phyloP scores from a whole-genome alignment of 371 early-diverging fungal genomes.

The Mortierella sp. region DNA sequence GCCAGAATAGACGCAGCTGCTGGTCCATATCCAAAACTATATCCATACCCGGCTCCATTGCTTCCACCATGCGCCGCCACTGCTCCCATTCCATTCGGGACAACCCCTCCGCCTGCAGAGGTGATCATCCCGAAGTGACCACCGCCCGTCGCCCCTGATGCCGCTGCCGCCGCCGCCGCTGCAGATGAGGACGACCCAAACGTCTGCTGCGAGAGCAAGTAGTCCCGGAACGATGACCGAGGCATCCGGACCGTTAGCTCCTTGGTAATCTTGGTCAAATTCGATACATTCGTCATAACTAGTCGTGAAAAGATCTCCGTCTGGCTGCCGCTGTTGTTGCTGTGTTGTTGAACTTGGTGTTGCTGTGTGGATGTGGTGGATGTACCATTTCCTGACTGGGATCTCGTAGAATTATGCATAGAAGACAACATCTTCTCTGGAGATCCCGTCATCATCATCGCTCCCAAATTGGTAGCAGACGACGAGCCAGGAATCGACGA shows the following conservation, averaged over 20 bases:
- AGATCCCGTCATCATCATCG: not conserved
- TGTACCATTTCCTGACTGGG: conserved; percentile 4
- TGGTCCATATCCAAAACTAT: conserved; percentile 50
- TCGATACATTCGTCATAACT: conserved; percentile 48
- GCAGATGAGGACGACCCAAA: conserved; percentile 16
- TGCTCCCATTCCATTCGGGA: conserved; percentile 5
- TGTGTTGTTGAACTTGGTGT: conserved; percentile 6
- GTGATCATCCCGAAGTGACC: conserved; percentile 9
- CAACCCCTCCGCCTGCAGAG: conserved; percentile 34
- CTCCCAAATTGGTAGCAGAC: conserved; percentile 7
- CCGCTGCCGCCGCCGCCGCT: not conserved
- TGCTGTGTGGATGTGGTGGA: conserved; percentile 15
- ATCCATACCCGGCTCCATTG: conserved; percentile 17
- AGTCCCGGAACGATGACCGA: conserved; percentile 47
- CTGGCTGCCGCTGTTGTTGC: conserved; percentile 22
- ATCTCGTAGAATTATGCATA: not conserved
- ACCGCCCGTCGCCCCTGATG: not conserved
- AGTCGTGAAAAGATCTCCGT: conserved; percentile 49
- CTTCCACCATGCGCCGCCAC: not conserved
- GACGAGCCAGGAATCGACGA: not conserved
- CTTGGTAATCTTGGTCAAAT: conserved; percentile 50
- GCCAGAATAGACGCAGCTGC: conserved; percentile 79
- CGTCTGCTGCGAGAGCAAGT: conserved; percentile 30
- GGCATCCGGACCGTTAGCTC: conserved; percentile 54
- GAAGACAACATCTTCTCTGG: not conserved